phyloP scores from a whole-genome alignment of 1,139 yeast species.

The Wickerhamiella infanticola region DNA sequence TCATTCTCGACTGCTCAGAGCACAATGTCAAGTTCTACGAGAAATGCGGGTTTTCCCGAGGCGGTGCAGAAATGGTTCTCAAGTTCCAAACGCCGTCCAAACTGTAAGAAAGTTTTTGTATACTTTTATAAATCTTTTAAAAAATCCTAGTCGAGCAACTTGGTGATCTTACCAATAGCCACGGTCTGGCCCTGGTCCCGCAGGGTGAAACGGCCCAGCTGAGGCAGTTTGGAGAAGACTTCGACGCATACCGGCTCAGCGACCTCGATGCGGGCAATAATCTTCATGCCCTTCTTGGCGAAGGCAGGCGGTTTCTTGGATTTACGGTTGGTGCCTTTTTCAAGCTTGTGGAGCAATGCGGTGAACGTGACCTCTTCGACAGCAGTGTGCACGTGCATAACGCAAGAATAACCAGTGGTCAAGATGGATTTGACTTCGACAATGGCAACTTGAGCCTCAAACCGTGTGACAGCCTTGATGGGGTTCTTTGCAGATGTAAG shows the following conservation, averaged over 20 bases:
- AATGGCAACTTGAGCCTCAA: conserved; percentile 94
- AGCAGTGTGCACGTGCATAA: conserved; percentile 97
- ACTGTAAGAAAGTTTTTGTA: not conserved
- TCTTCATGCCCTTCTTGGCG: conserved; percentile 98
- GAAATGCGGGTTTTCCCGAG: conserved; percentile 48
- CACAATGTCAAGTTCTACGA: conserved; percentile 74
- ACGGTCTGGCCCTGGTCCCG: conserved; percentile 97
- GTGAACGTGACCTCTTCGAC: conserved; percentile 84
- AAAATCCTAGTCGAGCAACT: conserved; percentile 21
- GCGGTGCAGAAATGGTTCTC: conserved; percentile 56
- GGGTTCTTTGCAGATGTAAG: conserved; percentile 76
- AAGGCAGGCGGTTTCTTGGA: conserved; percentile 96
- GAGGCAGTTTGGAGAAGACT: conserved; percentile 81
- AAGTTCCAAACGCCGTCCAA: conserved; percentile 14
- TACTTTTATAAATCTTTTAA: not conserved
- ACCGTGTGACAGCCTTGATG: conserved; percentile 75
- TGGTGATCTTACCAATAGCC: conserved; percentile 87
- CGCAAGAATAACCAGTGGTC: conserved; percentile 93
- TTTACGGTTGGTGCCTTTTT: conserved; percentile 91
- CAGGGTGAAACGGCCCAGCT: conserved; percentile 91
- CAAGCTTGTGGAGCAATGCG: conserved; percentile 78
- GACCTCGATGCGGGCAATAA: conserved; percentile 79
- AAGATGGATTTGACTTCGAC: conserved; percentile 88
- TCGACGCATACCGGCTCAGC: conserved; percentile 85
- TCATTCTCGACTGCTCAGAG: conserved; percentile 75